phyloP scores from a whole-genome alignment of 352 stramenopile genomes.

The Pythium biforme region DNA sequence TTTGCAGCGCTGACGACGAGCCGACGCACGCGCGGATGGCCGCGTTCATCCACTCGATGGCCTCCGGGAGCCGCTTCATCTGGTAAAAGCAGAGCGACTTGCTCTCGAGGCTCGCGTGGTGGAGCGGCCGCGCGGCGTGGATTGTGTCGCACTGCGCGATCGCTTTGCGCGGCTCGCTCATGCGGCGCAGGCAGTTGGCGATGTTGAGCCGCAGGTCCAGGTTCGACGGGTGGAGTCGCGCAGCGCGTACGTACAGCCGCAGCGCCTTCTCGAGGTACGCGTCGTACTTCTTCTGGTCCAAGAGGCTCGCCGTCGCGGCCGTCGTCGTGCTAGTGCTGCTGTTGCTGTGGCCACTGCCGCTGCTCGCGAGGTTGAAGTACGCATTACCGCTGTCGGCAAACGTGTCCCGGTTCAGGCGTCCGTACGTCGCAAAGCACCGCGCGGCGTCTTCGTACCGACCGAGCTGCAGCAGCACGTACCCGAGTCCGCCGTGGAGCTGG shows the following conservation, averaged over 20 bases:
- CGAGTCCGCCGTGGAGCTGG: constrained; percentile 59
- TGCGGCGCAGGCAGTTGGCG: constrained; percentile 58
- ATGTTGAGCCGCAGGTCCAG: constrained; percentile 65
- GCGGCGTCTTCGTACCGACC: constrained; percentile 68
- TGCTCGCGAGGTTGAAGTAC: constrained; percentile 66
- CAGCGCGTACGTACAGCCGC: constrained; percentile 68
- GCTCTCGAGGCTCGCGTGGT: constrained; percentile 54
- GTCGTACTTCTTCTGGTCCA: constrained; percentile 42
- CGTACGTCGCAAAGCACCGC: constrained; percentile 59
- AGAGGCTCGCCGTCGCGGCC: too few species aligned
- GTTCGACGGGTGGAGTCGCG: constrained; percentile 59
- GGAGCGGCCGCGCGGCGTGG: constrained; percentile 32
- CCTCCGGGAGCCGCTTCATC: constrained; percentile 41
- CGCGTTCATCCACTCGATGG: constrained; percentile 52
- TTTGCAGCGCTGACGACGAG: constrained; percentile 53
- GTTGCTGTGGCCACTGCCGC: too few species aligned
- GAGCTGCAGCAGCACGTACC: constrained; percentile 67
- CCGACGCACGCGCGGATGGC: constrained; percentile 57
- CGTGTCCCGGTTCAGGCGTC: constrained; percentile 56
- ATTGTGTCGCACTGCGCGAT: constrained; percentile 61
- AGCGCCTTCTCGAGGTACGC: constrained; percentile 49
- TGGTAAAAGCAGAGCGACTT: constrained; percentile 64
- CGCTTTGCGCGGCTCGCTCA: constrained; percentile 37
- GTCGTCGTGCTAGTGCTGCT: too few species aligned
- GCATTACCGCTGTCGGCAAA: constrained; percentile 74